These are phyloP conservation scores for Neurospora hispaniola DNA, from an alignment of 495 filamentous ascomycete genomes.

Conservation along the genomic window DNA sequence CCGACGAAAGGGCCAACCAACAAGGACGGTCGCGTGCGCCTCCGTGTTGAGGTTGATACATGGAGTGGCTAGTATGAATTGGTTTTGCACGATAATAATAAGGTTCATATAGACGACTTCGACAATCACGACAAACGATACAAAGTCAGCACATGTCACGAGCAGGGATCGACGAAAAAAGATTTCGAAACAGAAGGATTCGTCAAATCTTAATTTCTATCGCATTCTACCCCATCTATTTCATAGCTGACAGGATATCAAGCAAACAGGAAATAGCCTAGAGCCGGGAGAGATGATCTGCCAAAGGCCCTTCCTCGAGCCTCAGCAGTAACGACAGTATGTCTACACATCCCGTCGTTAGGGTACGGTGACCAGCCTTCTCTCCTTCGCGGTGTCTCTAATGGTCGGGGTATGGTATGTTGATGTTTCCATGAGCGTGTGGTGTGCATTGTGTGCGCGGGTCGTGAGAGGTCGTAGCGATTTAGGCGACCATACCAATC, in stretches of 20 bases:
- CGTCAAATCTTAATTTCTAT: not conserved
- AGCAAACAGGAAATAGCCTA: not conserved
- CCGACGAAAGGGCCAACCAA: not conserved
- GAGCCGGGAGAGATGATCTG: not conserved
- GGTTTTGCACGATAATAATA: not conserved
- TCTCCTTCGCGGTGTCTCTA: constrained; percentile 1
- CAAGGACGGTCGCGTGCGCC: not conserved
- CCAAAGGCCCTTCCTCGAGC: not conserved
- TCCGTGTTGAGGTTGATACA: not conserved
- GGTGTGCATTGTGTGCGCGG: not conserved
- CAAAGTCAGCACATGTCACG: not conserved
- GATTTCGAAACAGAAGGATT: not conserved
- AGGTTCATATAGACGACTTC: no score
- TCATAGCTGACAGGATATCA: constrained; percentile 1
- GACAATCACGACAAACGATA: not conserved
- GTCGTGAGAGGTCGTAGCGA: not conserved
- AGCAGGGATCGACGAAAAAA: not conserved
- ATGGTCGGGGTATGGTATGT: not conserved
- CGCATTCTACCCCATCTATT: not conserved
- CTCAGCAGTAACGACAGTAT: not conserved
- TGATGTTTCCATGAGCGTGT: not conserved
- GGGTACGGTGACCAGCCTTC: not conserved
- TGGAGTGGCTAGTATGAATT: not conserved
- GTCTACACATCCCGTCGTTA: not conserved
- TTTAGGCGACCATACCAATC: not conserved